Evolutionary conservation across 139 green algal species (phyloP).

Genomic region (Mesostigma viride): DNA sequence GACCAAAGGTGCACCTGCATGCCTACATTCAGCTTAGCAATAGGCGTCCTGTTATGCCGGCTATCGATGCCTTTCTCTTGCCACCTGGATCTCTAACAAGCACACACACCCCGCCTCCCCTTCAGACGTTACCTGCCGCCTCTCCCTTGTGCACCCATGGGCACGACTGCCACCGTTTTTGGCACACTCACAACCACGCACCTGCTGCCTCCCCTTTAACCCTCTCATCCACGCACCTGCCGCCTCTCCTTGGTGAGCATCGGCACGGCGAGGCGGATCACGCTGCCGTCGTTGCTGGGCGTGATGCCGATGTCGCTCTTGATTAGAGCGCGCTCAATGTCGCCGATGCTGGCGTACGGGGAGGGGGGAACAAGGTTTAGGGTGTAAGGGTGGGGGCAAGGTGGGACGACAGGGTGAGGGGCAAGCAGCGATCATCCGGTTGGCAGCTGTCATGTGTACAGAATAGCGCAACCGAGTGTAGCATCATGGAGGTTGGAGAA

Average conservation of each 20-base stretch:
- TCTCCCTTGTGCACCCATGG: neutral
- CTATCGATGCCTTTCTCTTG: neutral
- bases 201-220: neutral
- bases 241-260: slow-evolving; percentile 82
- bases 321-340: slow-evolving; percentile 48
- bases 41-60: no score
- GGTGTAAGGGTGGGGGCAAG: no score
- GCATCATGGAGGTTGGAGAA: no score
- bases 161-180: neutral
- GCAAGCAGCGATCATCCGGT: no score
- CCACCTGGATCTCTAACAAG: neutral
- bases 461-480: no score
- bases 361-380: no score
- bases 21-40: no score
- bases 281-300: slow-evolving; percentile 85
- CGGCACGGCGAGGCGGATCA: slow-evolving; percentile 82
- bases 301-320: slow-evolving; percentile 79
- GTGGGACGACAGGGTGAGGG: no score
- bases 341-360: no score
- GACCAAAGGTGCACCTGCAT: no score
- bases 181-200: no score
- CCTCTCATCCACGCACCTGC: slow-evolving; percentile 74
- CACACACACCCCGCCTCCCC: neutral
- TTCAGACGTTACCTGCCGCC: neutral
- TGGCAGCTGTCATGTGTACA: no score